Evolutionary conservation across 176 grass and related monocot genomes (phyloP), one percentile per base, ranked within the genome.

Genomic region (Typha latifolia): DNA sequence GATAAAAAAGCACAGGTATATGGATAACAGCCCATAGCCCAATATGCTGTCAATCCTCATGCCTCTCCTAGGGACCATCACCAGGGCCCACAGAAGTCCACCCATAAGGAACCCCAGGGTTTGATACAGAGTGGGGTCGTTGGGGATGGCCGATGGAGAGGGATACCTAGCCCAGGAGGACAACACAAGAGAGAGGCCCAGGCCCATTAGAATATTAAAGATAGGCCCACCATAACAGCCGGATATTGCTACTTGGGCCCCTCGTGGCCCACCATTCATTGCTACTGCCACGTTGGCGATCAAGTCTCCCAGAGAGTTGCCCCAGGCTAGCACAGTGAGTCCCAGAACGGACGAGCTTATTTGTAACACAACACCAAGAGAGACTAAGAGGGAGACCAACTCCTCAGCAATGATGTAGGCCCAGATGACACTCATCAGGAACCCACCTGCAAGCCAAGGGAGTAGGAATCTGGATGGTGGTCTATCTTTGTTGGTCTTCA

Each of bases 391-490:
- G 1, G 86, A 68, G 5, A 95, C 74, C 68, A 87, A 24, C 78
- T 90, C 90, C 49, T 16, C 24, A 1, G 86, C 86, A 24, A 87
- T 62, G 50, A 78, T 80, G 66, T 82, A 95, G 18, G 78, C 51
- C 90, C 86, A 90, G 10, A 65, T 71, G 19, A 90, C 74, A 55
- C 81, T 87, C 90, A 87, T 90, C 32, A 79, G 71, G 79, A 95
- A 95, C 43, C 81, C 86, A 0, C 72, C 83, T 48, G 72, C 74
- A 51, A 82, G 72, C 86, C 90, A 95, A 53, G 75, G 73, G 14
- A 69, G 47, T 32, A 81, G 74, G 43, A 77, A 69, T 19, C 52
- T 51, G 2, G 63, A 51, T 0, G 86, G 86, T 0, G 86, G 90
- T 0, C 52, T n/a, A 9, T 71, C 69, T 50, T 49, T 9, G 0